Conservation (phyloP, 2,329 filamentous ascomycete species). For the Monascus ruber region DNA sequence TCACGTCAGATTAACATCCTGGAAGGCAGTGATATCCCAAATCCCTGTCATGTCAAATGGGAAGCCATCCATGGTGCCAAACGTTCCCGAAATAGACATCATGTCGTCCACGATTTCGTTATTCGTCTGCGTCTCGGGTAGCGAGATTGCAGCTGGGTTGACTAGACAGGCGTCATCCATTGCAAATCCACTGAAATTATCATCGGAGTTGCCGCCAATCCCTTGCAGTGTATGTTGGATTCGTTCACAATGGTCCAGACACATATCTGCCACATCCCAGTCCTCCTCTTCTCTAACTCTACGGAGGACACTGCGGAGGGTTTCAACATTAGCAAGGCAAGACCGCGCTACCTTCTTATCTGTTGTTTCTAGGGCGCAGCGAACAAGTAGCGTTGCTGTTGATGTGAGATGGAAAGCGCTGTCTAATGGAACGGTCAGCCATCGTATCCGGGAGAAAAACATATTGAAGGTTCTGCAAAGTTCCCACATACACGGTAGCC, state of each 20-base stretch:
- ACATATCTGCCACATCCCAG: constrained; percentile 47
- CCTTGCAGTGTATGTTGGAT: constrained; percentile 32
- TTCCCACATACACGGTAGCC: constrained; percentile 34
- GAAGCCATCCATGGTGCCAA: constrained; percentile 36
- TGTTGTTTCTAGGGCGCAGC: constrained; percentile 41
- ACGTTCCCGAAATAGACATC: constrained; percentile 36
- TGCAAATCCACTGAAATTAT: constrained; percentile 6
- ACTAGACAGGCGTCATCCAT: constrained; percentile 19
- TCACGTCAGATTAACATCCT: constrained; percentile 23
- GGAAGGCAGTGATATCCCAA: constrained; percentile 34
- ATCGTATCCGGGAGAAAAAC: constrained; percentile 2
- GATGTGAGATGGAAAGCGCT: constrained; percentile 44
- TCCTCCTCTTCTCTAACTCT: constrained; percentile 39
- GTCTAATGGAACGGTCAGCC: constrained; percentile 16
- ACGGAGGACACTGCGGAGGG: constrained; percentile 37
- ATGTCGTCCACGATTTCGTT: constrained; percentile 37
- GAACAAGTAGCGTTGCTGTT: constrained; percentile 42
- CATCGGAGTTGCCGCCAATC: constrained; percentile 7
- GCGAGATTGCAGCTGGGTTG: constrained; percentile 27
- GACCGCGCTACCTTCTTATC: constrained; percentile 35
- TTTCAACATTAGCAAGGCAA: constrained; percentile 38
- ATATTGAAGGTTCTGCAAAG: constrained; percentile 1
- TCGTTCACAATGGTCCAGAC: constrained; percentile 38
- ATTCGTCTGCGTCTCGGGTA: constrained; percentile 34
- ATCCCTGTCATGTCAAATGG: constrained; percentile 37